A percentile compares a stretch with the other conserved stretches of the same genome.
Conservation (phyloP, 768 basidiomycete genomes). For the Harrya chromipes region DNA sequence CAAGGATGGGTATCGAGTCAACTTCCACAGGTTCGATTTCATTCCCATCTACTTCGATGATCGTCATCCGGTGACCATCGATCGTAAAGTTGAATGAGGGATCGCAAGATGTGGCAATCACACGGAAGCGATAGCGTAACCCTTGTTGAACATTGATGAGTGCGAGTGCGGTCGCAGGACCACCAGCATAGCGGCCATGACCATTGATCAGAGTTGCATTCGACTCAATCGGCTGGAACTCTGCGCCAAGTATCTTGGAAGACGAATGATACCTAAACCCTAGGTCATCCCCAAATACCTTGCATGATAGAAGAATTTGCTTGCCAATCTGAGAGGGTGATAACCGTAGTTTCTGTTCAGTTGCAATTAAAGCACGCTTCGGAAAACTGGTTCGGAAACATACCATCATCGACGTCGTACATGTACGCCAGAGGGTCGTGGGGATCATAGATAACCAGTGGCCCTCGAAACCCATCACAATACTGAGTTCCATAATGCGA, state of each 20-base stretch:
- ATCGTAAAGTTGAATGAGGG: constrained; percentile 19
- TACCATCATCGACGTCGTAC: constrained; percentile 49
- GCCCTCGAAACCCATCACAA: constrained; percentile 43
- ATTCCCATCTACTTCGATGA: no score
- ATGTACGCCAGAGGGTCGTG: constrained; percentile 39
- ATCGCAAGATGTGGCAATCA: constrained; percentile 50
- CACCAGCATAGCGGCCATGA: constrained; percentile 42
- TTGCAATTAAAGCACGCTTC: neutral
- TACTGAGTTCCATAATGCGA: constrained; percentile 37
- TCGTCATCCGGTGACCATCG: no score
- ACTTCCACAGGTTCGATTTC: no score
- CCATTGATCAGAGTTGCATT: constrained; percentile 54
- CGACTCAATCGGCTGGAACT: constrained; percentile 9
- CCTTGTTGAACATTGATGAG: constrained; percentile 19
- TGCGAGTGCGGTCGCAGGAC: constrained; percentile 38
- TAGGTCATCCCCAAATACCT: constrained; percentile 7
- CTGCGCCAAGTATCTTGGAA: constrained; percentile 2
- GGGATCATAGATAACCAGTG: constrained; percentile 46
- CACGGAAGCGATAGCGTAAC: constrained; percentile 51
- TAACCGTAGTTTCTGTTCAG: constrained; percentile 37
- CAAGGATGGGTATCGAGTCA: no score
- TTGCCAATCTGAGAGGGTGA: constrained; percentile 50
- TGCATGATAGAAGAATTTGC: neutral
- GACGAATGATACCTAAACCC: constrained; percentile 37
- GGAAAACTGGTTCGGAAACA: neutral